Evolutionary conservation across 2,329 filamentous ascomycete genomes (phyloP).

Genomic region (Fusarium sororula): DNA sequence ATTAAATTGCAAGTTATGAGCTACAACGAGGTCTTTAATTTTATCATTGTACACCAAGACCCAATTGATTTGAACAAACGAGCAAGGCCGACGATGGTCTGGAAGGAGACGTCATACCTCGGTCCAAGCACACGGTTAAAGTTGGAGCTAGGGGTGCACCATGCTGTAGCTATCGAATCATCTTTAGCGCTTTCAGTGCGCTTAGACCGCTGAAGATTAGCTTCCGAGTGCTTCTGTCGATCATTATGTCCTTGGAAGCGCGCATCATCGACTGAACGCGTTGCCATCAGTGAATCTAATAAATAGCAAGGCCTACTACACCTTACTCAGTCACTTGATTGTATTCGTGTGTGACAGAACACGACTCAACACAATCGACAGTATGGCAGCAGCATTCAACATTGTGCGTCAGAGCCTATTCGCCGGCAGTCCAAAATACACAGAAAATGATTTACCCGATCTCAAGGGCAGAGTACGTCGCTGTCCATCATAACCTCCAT

Average conservation of each 20-base stretch:
- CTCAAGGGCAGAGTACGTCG: constrained; percentile 58
- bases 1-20: not conserved
- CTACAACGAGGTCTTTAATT: fast-evolving
- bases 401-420: constrained; percentile 15
- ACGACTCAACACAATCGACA: not conserved
- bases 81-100: too few relatives aligned
- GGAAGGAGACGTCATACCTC: not conserved
- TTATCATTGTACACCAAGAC: fast-evolving
- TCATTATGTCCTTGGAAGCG: not conserved
- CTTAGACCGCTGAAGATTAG: not conserved
- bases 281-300: not conserved
- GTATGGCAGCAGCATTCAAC: not conserved
- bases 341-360: fast-evolving
- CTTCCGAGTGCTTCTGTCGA: not conserved
- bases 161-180: not conserved
- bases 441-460: constrained; percentile 71
- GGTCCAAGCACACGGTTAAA: not conserved
- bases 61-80: not conserved
- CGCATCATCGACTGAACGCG: not conserved
- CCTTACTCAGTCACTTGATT: too few relatives aligned
- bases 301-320: not conserved
- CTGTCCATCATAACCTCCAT: not conserved
- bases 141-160: not conserved
- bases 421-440: constrained; percentile 35
- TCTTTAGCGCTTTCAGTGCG: not conserved